Evolutionary conservation across 768 basidiomycete species (phyloP).

Genomic region (Tubosaeta sp.): DNA sequence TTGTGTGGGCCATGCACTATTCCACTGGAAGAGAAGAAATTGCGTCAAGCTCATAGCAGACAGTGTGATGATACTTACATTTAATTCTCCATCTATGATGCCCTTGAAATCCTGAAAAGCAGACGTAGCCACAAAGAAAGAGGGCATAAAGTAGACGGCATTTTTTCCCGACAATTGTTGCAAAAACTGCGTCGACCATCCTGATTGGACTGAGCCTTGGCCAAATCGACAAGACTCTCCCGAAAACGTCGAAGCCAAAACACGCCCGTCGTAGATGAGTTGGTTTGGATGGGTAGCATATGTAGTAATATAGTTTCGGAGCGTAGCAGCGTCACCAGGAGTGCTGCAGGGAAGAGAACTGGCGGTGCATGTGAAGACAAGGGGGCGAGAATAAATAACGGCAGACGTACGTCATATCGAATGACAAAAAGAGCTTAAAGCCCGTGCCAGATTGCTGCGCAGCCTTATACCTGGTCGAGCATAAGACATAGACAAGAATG

Average conservation of each 20-base stretch:
- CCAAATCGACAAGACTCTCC: slow-evolving; percentile 71
- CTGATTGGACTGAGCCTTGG: slow-evolving; percentile 42
- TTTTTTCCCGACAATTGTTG: slow-evolving; percentile 42
- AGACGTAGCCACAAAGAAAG: slow-evolving; percentile 61
- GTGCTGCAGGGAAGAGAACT: slow-evolving; percentile 55
- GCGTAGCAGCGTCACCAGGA: slow-evolving; percentile 41
- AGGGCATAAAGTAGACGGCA: slow-evolving; percentile 59
- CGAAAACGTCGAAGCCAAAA: slow-evolving; percentile 67
- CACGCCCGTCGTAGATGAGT: slow-evolving; percentile 40
- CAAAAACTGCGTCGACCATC: slow-evolving; percentile 56
- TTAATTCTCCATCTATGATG: slow-evolving; percentile 57
- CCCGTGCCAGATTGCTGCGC: slow-evolving; percentile 46
- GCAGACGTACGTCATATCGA: slow-evolving; percentile 67
- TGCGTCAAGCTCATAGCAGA: slow-evolving; percentile 10
- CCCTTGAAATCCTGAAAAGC: slow-evolving; percentile 42
- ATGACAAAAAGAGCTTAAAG: slow-evolving; percentile 74
- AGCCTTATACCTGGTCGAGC: slow-evolving; percentile 45
- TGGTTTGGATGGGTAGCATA: slow-evolving; percentile 59
- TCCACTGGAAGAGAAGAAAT: slow-evolving; percentile 49
- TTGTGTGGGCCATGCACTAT: slow-evolving; percentile 73
- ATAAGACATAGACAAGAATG: slow-evolving; percentile 13
- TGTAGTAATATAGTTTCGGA: slow-evolving; percentile 51
- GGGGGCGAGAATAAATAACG: not conserved
- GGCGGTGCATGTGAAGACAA: not conserved
- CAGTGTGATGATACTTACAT: slow-evolving; percentile 37